Conservation (phyloP, 495 filamentous ascomycete species). For the Xanthoparmelia taractica region DNA sequence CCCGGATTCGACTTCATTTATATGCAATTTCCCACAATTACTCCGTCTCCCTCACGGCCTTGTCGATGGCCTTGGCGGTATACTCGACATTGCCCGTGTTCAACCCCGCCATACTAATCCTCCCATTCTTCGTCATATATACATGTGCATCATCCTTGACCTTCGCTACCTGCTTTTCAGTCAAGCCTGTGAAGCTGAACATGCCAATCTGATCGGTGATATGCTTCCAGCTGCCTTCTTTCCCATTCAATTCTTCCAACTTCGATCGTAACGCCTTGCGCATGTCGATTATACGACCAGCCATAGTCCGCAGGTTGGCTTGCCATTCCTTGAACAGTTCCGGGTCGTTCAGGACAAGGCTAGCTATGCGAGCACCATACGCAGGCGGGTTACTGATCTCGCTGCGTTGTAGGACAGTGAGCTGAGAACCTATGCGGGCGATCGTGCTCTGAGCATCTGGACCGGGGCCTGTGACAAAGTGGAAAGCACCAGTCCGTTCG, state of each 20-base stretch:
- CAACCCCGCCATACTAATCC: constrained; percentile 92
- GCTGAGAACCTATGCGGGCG: constrained; percentile 68
- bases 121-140: constrained; percentile 98
- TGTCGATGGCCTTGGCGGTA: constrained; percentile 80
- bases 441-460: constrained; percentile 55
- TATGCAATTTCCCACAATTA: constrained; percentile 14
- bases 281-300: constrained; percentile 87
- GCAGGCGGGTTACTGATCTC: constrained; percentile 96
- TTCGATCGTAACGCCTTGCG: constrained; percentile 63
- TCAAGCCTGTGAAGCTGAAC: constrained; percentile 95
- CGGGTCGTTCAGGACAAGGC: constrained; percentile 71
- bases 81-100: constrained; percentile 91
- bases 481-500: constrained; percentile 93
- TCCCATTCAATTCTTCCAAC: constrained; percentile 65
- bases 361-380: constrained; percentile 86
- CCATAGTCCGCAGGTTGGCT: constrained; percentile 86
- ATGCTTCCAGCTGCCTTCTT: constrained; percentile 89
- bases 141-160: constrained; percentile 76
- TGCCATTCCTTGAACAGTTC: constrained; percentile 89
- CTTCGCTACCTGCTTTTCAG: constrained; percentile 74
- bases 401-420: constrained; percentile 89
- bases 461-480: constrained; percentile 74
- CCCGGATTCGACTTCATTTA: constrained; percentile 15
- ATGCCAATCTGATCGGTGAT: constrained; percentile 99
- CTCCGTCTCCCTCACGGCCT: constrained; percentile 62